phyloP scores from a whole-genome alignment of 805 yeast genomes.

The Cyberlindnera xylosilytica region DNA sequence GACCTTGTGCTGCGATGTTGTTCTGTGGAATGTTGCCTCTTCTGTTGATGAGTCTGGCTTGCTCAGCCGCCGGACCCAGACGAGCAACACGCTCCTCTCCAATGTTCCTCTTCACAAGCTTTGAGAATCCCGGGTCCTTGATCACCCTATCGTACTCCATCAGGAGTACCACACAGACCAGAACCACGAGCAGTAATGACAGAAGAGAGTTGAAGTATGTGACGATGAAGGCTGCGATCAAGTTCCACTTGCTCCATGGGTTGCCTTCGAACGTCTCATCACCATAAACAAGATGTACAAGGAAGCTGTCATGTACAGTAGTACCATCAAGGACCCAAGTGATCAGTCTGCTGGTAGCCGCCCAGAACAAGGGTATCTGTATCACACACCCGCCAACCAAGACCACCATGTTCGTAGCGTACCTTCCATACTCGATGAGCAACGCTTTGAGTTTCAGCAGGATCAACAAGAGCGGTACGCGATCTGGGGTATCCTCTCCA shows the following conservation, averaged over 20 bases:
- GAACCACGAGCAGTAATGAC: slow-evolving; percentile 38
- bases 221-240: slow-evolving; percentile 3
- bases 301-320: slow-evolving; percentile 37
- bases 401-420: slow-evolving; percentile 20
- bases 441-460: slow-evolving; percentile 33
- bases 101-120: slow-evolving; percentile 53
- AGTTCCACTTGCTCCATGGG: slow-evolving; percentile 11
- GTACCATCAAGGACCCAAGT: slow-evolving; percentile 56
- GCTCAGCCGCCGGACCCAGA: neutral
- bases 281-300: slow-evolving; percentile 25
- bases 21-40: neutral
- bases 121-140: slow-evolving; percentile 64
- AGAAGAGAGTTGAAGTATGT: slow-evolving; percentile 27
- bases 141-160: slow-evolving; percentile 70
- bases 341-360: slow-evolving; percentile 47
- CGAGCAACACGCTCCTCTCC: slow-evolving; percentile 37
- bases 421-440: slow-evolving; percentile 14
- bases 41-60: neutral
- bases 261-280: slow-evolving; percentile 18
- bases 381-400: slow-evolving; percentile 39
- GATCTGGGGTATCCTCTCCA: slow-evolving; percentile 59
- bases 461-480: slow-evolving; percentile 54
- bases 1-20: neutral
- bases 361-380: slow-evolving; percentile 60
- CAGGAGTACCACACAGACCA: slow-evolving; percentile 45